A percentile compares a stretch with the other conserved stretches of the same genome.
phyloP scores from a whole-genome alignment of 116 monocot genomes.

The Dioscorea cayenensis region DNA sequence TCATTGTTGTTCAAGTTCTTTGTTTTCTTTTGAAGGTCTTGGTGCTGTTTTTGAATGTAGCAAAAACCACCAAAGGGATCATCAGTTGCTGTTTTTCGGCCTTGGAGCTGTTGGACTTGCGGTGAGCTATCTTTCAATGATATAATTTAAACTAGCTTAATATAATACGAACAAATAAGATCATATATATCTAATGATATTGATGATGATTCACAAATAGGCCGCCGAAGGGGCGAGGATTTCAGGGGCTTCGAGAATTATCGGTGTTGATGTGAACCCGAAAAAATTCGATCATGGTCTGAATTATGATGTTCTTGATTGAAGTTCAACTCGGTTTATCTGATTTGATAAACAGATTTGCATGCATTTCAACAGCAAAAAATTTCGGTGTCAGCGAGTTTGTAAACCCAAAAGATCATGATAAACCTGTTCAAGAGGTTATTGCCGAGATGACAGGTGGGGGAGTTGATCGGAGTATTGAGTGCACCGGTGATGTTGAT shows the following conservation, averaged over 20 bases:
- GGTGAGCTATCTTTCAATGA: conserved; percentile 20
- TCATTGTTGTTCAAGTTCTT: not conserved
- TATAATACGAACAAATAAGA: not conserved
- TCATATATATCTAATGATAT: not conserved
- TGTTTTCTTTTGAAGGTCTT: conserved; percentile 28
- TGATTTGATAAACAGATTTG: not conserved
- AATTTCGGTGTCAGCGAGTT: conserved; percentile 77
- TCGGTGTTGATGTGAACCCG: conserved; percentile 72
- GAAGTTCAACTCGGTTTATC: no score
- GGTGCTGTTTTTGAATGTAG: conserved; percentile 77
- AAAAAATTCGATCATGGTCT: conserved; percentile 44
- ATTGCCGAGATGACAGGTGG: conserved; percentile 55
- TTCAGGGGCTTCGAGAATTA: conserved; percentile 70
- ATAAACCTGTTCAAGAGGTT: conserved; percentile 74
- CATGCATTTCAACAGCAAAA: conserved; percentile 33
- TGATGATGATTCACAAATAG: conserved; percentile 8
- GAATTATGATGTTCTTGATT: not conserved
- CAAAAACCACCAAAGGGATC: conserved; percentile 69
- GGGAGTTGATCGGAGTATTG: conserved; percentile 50
- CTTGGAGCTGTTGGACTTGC: conserved; percentile 71
- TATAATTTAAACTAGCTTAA: no score
- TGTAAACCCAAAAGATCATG: conserved; percentile 70
- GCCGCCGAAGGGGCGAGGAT: conserved; percentile 72
- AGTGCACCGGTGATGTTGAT: conserved; percentile 44
- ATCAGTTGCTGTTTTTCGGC: conserved; percentile 62